Evolutionary conservation across 2,329 filamentous ascomycete species (phyloP), one percentile per base, ranked within the genome.

Genomic region (Amylocarpus encephaloides): DNA sequence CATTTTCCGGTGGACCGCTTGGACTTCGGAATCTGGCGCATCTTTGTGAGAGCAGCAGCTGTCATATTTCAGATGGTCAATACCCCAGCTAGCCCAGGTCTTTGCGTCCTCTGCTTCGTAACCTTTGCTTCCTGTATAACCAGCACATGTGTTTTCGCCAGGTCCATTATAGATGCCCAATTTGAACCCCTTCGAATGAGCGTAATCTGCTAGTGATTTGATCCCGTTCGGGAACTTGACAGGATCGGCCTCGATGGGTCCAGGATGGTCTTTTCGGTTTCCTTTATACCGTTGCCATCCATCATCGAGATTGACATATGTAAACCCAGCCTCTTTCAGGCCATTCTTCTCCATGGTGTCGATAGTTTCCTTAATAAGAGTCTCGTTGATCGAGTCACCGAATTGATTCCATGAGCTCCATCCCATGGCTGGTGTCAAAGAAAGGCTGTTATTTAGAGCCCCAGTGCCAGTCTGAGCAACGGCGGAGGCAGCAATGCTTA

Each of bases 111-210:
- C 65, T 1, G 71, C 66, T 55, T 85, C 80, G 54, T 76, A 73
- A 0, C 75, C 79, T 10, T 79, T 61, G 52, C 74, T 78, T 1
- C 74, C 80, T 12, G 77, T 54, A 19, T 60, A 59, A 0, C 54
- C 56, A n/a, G 51, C 54, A 50, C 57, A 61, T 16, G 56, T 57
- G 7, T 29, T 30, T 16, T 54, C 67, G 33, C 76, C 76, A 0
- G 76, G 76, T 59, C 75, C 76, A 54, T 75, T 76, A 59, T 85
- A 85, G 46, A 85, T 82, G 0, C 82, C 82, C 7, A 83, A 66
- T 59, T 84, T 84, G 41, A 85, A 60, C 1, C 78, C 79, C 55
- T 79, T 59, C 1, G 57, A 64, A 52, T 84, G 81, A 15, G 83
- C 71, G 52, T 76, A 62, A 33, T 76, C 67, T 0, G 79, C 78